A percentile compares a stretch with the other conserved stretches of the same genome.
phyloP scores from a whole-genome alignment of 352 stramenopile species.

The Peronosclerospora sorghi region DNA sequence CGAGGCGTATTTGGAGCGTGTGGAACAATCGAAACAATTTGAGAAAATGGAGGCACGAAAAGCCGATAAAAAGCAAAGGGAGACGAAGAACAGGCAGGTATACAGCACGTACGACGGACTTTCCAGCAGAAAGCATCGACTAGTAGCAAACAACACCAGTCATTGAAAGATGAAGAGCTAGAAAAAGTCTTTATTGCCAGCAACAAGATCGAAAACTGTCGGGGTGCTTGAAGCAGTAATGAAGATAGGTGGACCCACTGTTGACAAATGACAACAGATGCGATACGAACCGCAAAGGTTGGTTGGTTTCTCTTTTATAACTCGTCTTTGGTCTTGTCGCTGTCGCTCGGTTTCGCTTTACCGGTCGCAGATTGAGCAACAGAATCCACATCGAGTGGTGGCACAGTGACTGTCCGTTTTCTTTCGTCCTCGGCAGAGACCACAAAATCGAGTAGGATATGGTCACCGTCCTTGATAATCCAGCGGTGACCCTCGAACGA shows the following conservation, averaged over 20 bases:
- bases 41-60: conserved; percentile 81
- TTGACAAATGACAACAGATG: no score
- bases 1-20: conserved; percentile 75
- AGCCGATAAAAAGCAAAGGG: conserved; percentile 20
- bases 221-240: conserved; percentile 10
- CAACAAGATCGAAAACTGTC: conserved; percentile 51
- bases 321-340: conserved; percentile 30
- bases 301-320: conserved; percentile 10
- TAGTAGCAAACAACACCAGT: conserved; percentile 57
- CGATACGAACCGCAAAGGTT: not conserved
- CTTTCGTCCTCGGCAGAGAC: conserved; percentile 38
- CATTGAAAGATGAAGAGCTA: conserved; percentile 34
- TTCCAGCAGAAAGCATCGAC: conserved; percentile 63
- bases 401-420: conserved; percentile 36
- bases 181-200: conserved; percentile 54
- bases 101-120: conserved; percentile 54
- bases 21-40: conserved; percentile 81
- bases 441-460: conserved; percentile 39
- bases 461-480: conserved; percentile 43
- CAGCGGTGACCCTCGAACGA: conserved; percentile 64
- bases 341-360: conserved; percentile 1
- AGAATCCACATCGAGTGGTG: conserved; percentile 8
- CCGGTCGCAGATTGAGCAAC: conserved; percentile 5
- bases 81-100: conserved; percentile 4
- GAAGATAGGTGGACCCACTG: no score